These are phyloP conservation scores for Calonectria naviculata DNA, from an alignment of 2,329 filamentous ascomycete species.

Conservation along the genomic window DNA sequence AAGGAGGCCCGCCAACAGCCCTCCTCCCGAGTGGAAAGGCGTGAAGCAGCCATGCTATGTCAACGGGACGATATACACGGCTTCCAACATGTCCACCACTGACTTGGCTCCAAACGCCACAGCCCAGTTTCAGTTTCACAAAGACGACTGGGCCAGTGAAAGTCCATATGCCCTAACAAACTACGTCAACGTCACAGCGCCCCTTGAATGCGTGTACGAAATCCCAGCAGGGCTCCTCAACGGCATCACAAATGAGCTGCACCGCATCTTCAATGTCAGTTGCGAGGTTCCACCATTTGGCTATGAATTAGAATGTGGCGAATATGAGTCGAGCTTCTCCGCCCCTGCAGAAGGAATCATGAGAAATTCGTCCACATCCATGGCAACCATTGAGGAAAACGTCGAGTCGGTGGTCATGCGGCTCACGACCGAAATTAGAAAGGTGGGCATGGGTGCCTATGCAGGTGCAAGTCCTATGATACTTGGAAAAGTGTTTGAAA, in stretches of 20 bases:
- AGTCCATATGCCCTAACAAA: not conserved
- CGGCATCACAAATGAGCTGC: not conserved
- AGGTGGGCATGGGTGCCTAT: not conserved
- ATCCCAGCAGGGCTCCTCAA: not conserved
- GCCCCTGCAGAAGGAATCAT: not conserved
- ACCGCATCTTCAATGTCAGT: not conserved
- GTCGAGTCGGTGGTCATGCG: not conserved
- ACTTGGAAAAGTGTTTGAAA: not conserved
- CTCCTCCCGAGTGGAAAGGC: not conserved
- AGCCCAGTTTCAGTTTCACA: not conserved
- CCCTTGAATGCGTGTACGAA: not conserved
- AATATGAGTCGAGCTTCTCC: too few species aligned
- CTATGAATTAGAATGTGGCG: too few species aligned
- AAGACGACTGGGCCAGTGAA: not conserved
- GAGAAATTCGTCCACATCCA: not conserved
- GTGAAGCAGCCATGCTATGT: not conserved
- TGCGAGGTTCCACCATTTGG: too few species aligned
- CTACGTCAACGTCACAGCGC: not conserved
- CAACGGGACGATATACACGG: not conserved
- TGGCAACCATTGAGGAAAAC: not conserved
- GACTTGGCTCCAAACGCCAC: not conserved
- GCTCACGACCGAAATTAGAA: not conserved
- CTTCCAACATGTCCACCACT: not conserved
- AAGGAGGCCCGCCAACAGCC: too few species aligned
- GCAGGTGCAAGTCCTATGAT: not conserved